A percentile compares a stretch with the other conserved stretches of the same genome.
These are phyloP conservation scores for Aureobasidium zeae DNA, from an alignment of 2,329 filamentous ascomycete genomes.

Conservation along the genomic window DNA sequence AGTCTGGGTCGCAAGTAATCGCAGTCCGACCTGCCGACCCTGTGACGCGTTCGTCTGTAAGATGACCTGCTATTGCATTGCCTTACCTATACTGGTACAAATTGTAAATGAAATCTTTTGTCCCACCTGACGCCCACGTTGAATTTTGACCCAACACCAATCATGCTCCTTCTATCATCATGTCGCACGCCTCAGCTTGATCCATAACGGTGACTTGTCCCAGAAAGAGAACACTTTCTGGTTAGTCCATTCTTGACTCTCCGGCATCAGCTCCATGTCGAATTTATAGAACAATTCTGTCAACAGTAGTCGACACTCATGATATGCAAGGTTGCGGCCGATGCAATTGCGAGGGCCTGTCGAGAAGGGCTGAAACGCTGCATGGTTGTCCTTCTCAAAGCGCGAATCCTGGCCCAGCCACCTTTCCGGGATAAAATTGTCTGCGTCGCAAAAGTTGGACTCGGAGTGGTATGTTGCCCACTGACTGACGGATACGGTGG, in stretches of 20 bases:
- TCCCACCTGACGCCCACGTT: too few relatives aligned
- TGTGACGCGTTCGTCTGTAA: neutral
- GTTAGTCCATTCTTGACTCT: slow-evolving; percentile 25
- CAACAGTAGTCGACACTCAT: slow-evolving; percentile 33
- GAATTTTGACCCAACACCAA: neutral
- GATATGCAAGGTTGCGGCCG: slow-evolving; percentile 28
- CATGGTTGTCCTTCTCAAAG: slow-evolving; percentile 25
- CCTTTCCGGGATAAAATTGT: slow-evolving; percentile 27
- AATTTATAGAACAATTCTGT: slow-evolving; percentile 31
- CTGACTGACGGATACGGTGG: slow-evolving; percentile 17
- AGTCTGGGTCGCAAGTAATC: neutral
- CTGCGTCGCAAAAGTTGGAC: slow-evolving; percentile 19
- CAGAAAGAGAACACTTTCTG: slow-evolving; percentile 27
- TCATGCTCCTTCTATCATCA: neutral
- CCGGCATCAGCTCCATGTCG: slow-evolving; percentile 26
- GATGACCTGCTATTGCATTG: too few relatives aligned
- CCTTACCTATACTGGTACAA: too few relatives aligned
- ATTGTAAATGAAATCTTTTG: too few relatives aligned
- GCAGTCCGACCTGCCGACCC: too few relatives aligned
- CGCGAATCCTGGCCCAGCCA: slow-evolving; percentile 24
- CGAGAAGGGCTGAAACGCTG: slow-evolving; percentile 25
- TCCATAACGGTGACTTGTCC: slow-evolving; percentile 25
- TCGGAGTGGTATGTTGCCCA: slow-evolving; percentile 18
- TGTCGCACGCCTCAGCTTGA: slow-evolving; percentile 8
- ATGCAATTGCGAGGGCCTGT: slow-evolving; percentile 26